Evolutionary conservation across 768 basidiomycete genomes (phyloP).

Genomic region (Naematelia aurantialba): DNA sequence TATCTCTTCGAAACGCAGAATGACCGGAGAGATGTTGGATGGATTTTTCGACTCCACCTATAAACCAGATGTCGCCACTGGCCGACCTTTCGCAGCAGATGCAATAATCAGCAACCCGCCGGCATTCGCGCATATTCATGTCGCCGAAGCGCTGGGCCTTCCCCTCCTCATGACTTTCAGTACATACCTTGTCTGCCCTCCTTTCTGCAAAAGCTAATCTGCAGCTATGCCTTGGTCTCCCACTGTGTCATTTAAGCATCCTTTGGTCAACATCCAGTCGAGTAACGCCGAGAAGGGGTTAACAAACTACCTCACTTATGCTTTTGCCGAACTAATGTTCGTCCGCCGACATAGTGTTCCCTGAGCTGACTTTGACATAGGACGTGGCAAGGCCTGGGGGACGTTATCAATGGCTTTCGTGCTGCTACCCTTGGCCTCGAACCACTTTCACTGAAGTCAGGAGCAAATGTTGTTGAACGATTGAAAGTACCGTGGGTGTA

Average conservation of each 20-base stretch:
- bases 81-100: constrained; percentile 59
- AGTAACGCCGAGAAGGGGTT: constrained; percentile 59
- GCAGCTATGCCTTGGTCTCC: constrained; percentile 68
- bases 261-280: constrained; percentile 60
- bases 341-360: not conserved
- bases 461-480: constrained; percentile 58
- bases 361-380: constrained; percentile 3
- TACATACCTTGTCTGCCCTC: constrained; percentile 17
- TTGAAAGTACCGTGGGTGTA: constrained; percentile 64
- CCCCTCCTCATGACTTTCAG: constrained; percentile 60
- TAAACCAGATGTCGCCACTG: constrained; percentile 54
- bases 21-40: constrained; percentile 62
- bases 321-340: constrained; percentile 60
- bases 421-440: constrained; percentile 55
- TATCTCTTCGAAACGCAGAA: constrained; percentile 59
- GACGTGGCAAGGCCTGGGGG: constrained; percentile 55
- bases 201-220: constrained; percentile 7
- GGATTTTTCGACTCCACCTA: constrained; percentile 61
- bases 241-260: constrained; percentile 61
- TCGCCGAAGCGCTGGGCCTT: constrained; percentile 63
- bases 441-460: constrained; percentile 56
- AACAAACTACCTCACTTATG: constrained; percentile 61
- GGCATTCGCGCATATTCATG: constrained; percentile 63
- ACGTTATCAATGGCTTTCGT: constrained; percentile 61
- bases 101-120: constrained; percentile 68